Evolutionary conservation across 129 eudicot species (phyloP), one percentile per base, ranked within the genome.

Genomic region (Escallonia rubra): DNA sequence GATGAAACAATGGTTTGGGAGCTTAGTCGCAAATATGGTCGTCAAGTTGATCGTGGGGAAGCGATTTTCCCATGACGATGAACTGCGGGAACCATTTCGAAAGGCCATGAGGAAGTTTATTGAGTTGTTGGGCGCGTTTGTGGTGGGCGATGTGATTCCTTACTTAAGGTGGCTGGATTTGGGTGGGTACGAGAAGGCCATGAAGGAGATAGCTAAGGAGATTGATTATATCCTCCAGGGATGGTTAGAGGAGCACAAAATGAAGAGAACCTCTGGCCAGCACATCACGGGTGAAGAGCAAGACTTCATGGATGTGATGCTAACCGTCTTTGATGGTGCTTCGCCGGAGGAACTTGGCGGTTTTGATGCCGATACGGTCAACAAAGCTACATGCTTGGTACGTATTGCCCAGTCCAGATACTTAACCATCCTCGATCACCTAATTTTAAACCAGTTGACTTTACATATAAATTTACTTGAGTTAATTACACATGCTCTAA

Each of bases 81-180:
- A 67, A 51, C 68, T 67, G 49, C 63, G 56, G 54, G 11, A 62
- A 4, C 39, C 46, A 10, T 51, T 57, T 41, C 67, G 56, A 39
- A 62, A 48, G 14, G 52, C 62, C 3, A 66, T 41, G 48, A 48
- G 58, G 15, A 71, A 38, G 8, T 80, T 71, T 56, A 12, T 76
- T 10, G 65, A 80, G 8, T 57, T 66, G 50, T 2, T 71, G 8
- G 86, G 80, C 1, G 75, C 34, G 2, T 78, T 72, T 68, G 58
- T 66, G 43, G 66, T 82, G 38, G 74, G 80, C 0, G 87, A 82
- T 46, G 70, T 44, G 1, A 39, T 82, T 15, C 80, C 86, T 0
- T 69, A 5, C 43, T 46, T 70, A 6, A 41, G 72, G 71, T 63
- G 62, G 61, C 59, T 82, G 46, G 86, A 78, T 66, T 4, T 74